These are phyloP conservation scores for Phycomyces blakesleeanus DNA, from an alignment of 192 early-diverging fungal species.

Conservation along the genomic window DNA sequence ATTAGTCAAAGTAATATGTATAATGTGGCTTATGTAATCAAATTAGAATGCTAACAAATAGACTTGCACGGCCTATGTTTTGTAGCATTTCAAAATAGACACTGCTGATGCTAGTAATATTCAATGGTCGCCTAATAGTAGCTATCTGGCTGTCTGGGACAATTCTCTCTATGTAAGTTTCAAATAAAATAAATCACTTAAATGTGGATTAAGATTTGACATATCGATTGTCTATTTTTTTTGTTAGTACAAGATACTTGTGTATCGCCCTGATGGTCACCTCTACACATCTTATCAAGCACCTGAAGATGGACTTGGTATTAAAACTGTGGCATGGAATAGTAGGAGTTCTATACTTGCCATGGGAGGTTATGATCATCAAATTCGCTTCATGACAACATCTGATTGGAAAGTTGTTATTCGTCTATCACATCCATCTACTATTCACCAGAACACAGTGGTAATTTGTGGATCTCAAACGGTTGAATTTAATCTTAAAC, in stretches of 20 bases:
- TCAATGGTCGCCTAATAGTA: slow-evolving; percentile 83
- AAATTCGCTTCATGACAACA: too few relatives aligned
- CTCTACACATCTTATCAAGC: slow-evolving; percentile 42
- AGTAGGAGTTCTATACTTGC: slow-evolving; percentile 74
- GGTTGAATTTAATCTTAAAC: too few relatives aligned
- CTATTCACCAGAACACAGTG: too few relatives aligned
- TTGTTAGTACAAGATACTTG: slow-evolving; percentile 59
- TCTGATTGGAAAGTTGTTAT: slow-evolving; percentile 61
- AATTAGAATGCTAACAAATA: slow-evolving; percentile 1
- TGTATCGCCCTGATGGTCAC: slow-evolving; percentile 70
- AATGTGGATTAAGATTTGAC: background rate
- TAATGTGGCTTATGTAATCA: background rate
- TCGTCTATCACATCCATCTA: background rate
- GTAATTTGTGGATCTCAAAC: too few relatives aligned
- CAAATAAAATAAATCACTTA: background rate
- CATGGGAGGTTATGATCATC: slow-evolving; percentile 67
- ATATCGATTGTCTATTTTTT: slow-evolving; percentile 5
- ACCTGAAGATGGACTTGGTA: slow-evolving; percentile 66
- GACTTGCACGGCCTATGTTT: background rate
- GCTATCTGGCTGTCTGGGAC: slow-evolving; percentile 75
- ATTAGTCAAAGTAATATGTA: slow-evolving; percentile 52
- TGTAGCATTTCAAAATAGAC: slow-evolving; percentile 65
- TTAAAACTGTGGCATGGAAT: slow-evolving; percentile 73
- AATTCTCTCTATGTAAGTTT: slow-evolving; percentile 58
- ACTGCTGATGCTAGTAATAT: slow-evolving; percentile 73